phyloP scores from a whole-genome alignment of 768 basidiomycete genomes.

The Trametes gibbosa region DNA sequence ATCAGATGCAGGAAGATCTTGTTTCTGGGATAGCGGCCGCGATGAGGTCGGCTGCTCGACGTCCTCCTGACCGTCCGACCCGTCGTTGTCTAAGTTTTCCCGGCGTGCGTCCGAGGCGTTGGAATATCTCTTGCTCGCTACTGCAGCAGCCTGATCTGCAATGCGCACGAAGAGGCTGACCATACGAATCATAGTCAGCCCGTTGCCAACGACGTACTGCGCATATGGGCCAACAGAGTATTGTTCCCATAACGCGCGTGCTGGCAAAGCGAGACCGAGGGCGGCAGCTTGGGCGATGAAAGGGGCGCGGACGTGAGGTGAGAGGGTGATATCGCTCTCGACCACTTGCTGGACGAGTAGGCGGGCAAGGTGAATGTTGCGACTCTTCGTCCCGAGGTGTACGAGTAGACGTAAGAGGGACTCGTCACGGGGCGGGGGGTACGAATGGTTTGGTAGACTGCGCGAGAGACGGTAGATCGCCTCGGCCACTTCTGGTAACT shows the following conservation, averaged over 20 bases:
- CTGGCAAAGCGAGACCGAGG: slow-evolving; percentile 45
- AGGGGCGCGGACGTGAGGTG: slow-evolving; percentile 41
- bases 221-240: slow-evolving; percentile 43
- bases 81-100: slow-evolving; percentile 2
- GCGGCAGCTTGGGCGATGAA: slow-evolving; percentile 49
- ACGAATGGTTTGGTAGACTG: slow-evolving; percentile 28
- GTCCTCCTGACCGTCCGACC: background rate
- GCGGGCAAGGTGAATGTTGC: slow-evolving; percentile 46
- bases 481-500: slow-evolving; percentile 36
- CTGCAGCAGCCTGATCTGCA: slow-evolving; percentile 12
- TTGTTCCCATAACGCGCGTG: slow-evolving; percentile 57
- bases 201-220: slow-evolving; percentile 40
- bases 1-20: slow-evolving; percentile 18
- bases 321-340: slow-evolving; percentile 39
- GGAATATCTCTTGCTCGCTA: background rate
- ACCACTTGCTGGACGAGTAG: slow-evolving; percentile 49
- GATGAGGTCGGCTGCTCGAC: background rate
- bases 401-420: slow-evolving; percentile 54
- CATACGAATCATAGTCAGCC: slow-evolving; percentile 49
- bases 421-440: slow-evolving; percentile 44
- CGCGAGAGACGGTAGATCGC: slow-evolving; percentile 48
- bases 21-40: background rate
- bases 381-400: slow-evolving; percentile 37
- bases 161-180: slow-evolving; percentile 42
- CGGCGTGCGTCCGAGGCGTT: slow-evolving; percentile 1